Base-by-base conservation (phyloP, 352 stramenopile genomes). In the Phytophthora pistaciae region DNA sequence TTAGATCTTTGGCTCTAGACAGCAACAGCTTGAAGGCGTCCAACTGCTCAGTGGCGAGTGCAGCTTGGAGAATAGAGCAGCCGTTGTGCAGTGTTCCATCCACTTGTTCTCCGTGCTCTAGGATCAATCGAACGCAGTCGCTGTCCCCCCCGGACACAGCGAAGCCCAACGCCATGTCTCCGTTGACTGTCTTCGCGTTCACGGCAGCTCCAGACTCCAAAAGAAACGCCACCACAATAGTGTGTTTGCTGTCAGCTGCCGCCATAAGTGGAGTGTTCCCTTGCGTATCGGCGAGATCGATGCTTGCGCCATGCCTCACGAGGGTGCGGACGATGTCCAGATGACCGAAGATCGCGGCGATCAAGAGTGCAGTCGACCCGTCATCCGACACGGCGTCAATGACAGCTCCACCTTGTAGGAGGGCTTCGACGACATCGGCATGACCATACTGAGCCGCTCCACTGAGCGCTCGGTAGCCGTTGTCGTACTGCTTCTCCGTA, bases 221-320 rank as follows among this genome's bases (percentile, higher is more conserved):
- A 6, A 75, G 29, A 1, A 70, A 38, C 13, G 31, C 11, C 5
- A 65, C 20, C 6, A 70, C 18, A 8, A 55, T n/a, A 13, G 9
- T 4, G 20, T 67, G 16, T 1, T 53, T 44, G 3, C 52, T 61
- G 11, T 38, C 9, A 3, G 50, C 50, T 31, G 65, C 64, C 5
- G 44, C 10, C 56, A 72, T 67, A 5, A 72, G 38, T 11, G 57
- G 40, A 13, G 50, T 67, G 6, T 20, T 29, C 5, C 68, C 68
- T 40, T 49, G 42, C 3, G n/a, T 9, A 46, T 70, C 67, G 16
- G 53, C 23, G 14, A 53, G 8, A 9, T 59, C 21, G 21, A 70
- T 29, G 8, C 11, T 56, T 23, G 55, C 33, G 18, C 60, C 60
- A 42, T 56, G 60, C 14, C 61, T 25, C 13, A 66, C 23, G 5